A percentile compares a stretch with the other conserved stretches of the same genome.
Evolutionary conservation across 345 rosid species (phyloP).

Genomic region (Laguncularia racemosa): DNA sequence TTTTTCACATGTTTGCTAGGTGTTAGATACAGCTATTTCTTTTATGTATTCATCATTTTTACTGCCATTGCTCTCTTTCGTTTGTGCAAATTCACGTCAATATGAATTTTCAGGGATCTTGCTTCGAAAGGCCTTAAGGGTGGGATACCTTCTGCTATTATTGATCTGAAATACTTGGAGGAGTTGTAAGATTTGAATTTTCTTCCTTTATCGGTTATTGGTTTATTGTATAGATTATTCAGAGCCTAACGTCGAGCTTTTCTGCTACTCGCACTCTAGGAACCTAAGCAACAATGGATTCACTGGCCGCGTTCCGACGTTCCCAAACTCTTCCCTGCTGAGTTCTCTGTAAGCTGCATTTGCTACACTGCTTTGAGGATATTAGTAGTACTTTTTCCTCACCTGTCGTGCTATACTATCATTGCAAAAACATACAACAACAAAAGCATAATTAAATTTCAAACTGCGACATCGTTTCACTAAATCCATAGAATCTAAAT

Average conservation of each 20-base stretch:
- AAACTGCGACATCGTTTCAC: no score
- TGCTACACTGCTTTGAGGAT: no score
- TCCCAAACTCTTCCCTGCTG: conserved; percentile 30
- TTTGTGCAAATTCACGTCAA: not conserved
- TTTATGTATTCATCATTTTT: not conserved
- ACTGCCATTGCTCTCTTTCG: not conserved
- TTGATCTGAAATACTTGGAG: conserved; percentile 24
- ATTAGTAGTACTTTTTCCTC: no score
- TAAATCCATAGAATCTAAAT: no score
- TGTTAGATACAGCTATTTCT: not conserved
- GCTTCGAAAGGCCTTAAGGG: conserved; percentile 32
- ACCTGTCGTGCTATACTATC: no score
- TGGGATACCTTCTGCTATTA: conserved; percentile 26
- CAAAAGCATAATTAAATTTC: no score
- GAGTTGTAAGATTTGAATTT: conserved; percentile 33
- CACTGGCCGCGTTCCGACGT: conserved; percentile 29
- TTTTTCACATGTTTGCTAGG: not conserved
- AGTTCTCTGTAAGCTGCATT: conserved; percentile 46
- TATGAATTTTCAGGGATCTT: conserved; percentile 31
- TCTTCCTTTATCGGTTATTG: not conserved
- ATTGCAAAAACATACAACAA: no score
- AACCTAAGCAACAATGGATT: conserved; percentile 50
- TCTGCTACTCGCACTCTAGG: conserved; percentile 18
- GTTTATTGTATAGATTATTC: not conserved
- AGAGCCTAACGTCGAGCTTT: not conserved